Base-by-base conservation (phyloP, 2,329 filamentous ascomycete genomes). In the Sphaerulina populicola region DNA sequence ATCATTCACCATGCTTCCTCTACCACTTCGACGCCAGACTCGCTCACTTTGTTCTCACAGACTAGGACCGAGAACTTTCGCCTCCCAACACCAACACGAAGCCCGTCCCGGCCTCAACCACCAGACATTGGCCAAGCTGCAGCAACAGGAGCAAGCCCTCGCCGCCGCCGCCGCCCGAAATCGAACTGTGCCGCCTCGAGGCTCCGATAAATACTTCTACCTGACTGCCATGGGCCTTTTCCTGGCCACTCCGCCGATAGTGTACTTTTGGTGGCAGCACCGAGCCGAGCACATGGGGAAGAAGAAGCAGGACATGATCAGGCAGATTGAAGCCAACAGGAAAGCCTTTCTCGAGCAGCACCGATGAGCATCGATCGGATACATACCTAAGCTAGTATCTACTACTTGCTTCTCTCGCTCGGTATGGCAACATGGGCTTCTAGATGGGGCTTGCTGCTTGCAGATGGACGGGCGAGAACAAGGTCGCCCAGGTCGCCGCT, bases 201-300 rank as follows among this genome's bases (percentile, higher is more conserved):
- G 49, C 11, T 52, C 49, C 11, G 55, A 57, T 37, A 44, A 48
- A 40, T 47, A 41, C 10, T 33, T 62, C 10, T 56, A 54, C 42
- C 53, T 57, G 29, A 60, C 56, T 2, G 54, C 56, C 2, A 39
- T 64, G 3, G 58, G 47, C 8, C 48, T 60, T n/a, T 12, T 66
- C 5, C 29, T 65, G 18, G 47, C 54, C 1, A 59, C 56, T 33
- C 65, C 65, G 4, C 50, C 58, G 8, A 54, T 64, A 8, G 48
- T 55, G 5, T 65, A 62, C 23, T 64, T 54, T 42, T 67, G 65
- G 56, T 66, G 61, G 52, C 51, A 64, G 46, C 57, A 66, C 46
- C 55, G 65, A 14, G 63, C 62, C 37, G 55, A 59, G 49, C 64
- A 67, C 44, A 66, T 67, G 65, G 58, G 59, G 10, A 50, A 60